Evolutionary conservation across 2,329 filamentous ascomycete species (phyloP).

Genomic region (Colletotrichum aenigma): DNA sequence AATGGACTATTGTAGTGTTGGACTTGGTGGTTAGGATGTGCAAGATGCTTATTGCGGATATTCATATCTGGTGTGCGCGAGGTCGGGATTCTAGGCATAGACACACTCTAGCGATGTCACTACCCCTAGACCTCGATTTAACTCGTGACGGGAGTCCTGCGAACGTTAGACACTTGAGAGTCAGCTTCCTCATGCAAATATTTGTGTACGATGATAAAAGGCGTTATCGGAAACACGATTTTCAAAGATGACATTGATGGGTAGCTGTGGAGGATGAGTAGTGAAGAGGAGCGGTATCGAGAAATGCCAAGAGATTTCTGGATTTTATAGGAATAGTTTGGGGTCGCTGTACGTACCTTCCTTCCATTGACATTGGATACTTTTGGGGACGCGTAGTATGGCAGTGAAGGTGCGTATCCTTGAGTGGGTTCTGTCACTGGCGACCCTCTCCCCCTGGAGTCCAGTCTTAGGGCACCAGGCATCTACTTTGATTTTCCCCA

Average conservation of each 20-base stretch:
- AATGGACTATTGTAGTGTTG: not conserved
- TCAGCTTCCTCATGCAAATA: fast-evolving
- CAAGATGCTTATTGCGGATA: fast-evolving
- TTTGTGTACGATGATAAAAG: not conserved
- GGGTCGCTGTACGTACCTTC: not conserved
- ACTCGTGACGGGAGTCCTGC: not conserved
- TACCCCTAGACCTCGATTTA: not conserved
- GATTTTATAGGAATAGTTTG: not conserved
- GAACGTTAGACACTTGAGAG: not conserved
- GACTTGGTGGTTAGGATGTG: fast-evolving
- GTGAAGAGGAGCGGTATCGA: not conserved
- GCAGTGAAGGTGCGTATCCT: not conserved
- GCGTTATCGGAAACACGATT: not conserved
- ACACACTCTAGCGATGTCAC: fast-evolving
- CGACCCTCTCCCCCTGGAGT: not conserved
- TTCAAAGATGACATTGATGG: not conserved
- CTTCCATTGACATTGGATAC: not conserved
- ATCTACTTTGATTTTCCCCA: not conserved
- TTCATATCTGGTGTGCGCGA: fast-evolving
- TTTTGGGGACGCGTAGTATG: not conserved
- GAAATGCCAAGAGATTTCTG: not conserved
- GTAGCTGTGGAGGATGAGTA: not conserved
- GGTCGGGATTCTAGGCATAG: not conserved
- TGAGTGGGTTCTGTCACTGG: not conserved
- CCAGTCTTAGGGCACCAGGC: not conserved